Percentiles rank a stretch among this genome's conserved stretches.
Evolutionary conservation across 768 basidiomycete species (phyloP).

Genomic region (Auricularia cornea): DNA sequence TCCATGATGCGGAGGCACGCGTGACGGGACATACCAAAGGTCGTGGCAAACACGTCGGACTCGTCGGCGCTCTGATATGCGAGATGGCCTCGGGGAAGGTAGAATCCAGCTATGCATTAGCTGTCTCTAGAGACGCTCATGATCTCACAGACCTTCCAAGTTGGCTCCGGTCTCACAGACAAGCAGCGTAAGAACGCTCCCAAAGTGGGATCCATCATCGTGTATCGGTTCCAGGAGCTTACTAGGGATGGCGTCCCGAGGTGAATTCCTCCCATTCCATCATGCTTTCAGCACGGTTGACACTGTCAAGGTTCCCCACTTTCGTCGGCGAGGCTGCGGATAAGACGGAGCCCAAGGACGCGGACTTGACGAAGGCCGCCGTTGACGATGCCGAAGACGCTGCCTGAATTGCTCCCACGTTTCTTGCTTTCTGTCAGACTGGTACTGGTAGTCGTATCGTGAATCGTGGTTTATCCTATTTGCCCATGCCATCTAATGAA

Average conservation of each 20-base stretch:
- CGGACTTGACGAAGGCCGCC: constrained; percentile 26
- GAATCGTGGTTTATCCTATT: no score
- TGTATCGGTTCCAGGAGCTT: constrained; percentile 53
- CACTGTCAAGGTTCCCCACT: constrained; percentile 39
- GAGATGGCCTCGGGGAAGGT: constrained; percentile 58
- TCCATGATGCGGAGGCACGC: constrained; percentile 52
- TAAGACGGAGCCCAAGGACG: constrained; percentile 48
- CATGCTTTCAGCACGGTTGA: background rate
- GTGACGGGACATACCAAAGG: constrained; percentile 26
- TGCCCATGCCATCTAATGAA: no score
- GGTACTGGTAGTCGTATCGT: no score
- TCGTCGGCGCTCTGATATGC: constrained; percentile 21
- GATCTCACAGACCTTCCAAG: constrained; percentile 40
- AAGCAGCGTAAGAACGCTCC: constrained; percentile 48
- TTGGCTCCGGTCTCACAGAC: constrained; percentile 47
- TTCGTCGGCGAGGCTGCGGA: constrained; percentile 45
- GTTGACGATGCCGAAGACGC: background rate
- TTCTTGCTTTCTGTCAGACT: background rate
- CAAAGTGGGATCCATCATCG: constrained; percentile 45
- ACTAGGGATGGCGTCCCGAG: constrained; percentile 50
- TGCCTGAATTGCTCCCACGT: background rate
- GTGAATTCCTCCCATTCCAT: constrained; percentile 24
- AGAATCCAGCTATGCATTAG: background rate
- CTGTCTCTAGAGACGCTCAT: background rate
- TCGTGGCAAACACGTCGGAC: constrained; percentile 3